phyloP scores from a whole-genome alignment of 2,329 filamentous ascomycete genomes.

The Epichloe amarillans region DNA sequence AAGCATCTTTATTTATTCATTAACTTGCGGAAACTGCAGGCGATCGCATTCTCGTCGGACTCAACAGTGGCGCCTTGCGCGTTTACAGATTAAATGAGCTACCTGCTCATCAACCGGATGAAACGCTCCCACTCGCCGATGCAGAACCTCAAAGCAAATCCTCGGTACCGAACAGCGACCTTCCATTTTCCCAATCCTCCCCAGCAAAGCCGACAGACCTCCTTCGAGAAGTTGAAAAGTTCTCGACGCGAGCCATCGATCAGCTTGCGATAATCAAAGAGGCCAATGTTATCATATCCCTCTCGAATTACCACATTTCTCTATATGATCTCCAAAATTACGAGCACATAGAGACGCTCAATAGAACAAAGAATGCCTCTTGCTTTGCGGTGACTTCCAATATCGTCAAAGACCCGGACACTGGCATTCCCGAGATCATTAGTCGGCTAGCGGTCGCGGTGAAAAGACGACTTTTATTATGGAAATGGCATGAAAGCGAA shows the following conservation, averaged over 20 bases:
- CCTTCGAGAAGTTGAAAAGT: constrained; percentile 84
- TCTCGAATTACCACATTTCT: constrained; percentile 81
- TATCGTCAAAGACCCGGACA: constrained; percentile 78
- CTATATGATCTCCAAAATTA: constrained; percentile 84
- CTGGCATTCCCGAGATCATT: constrained; percentile 84
- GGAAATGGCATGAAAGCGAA: constrained; percentile 96
- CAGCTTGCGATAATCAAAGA: constrained; percentile 95
- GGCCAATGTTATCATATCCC: constrained; percentile 76
- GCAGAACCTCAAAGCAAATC: constrained; percentile 15
- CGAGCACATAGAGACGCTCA: constrained; percentile 63
- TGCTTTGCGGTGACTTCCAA: constrained; percentile 91
- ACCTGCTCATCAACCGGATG: constrained; percentile 20
- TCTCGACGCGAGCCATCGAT: constrained; percentile 78
- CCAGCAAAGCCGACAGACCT: constrained; percentile 57
- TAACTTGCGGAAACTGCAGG: constrained; percentile 31
- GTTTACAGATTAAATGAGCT: constrained; percentile 82
- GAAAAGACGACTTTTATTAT: constrained; percentile 77
- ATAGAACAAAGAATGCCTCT: constrained; percentile 75
- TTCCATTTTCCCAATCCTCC: constrained; percentile 16
- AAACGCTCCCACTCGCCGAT: constrained; percentile 15
- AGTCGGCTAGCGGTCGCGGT: constrained; percentile 84
- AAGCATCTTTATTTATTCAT: background rate
- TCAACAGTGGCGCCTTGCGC: constrained; percentile 78
- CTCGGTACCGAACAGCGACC: constrained; percentile 17
- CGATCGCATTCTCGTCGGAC: constrained; percentile 80